Percentiles rank a stretch among this genome's conserved stretches.
Conservation (phyloP, 352 stramenopile genomes). For the Thalassiosira livingstoniorum region DNA sequence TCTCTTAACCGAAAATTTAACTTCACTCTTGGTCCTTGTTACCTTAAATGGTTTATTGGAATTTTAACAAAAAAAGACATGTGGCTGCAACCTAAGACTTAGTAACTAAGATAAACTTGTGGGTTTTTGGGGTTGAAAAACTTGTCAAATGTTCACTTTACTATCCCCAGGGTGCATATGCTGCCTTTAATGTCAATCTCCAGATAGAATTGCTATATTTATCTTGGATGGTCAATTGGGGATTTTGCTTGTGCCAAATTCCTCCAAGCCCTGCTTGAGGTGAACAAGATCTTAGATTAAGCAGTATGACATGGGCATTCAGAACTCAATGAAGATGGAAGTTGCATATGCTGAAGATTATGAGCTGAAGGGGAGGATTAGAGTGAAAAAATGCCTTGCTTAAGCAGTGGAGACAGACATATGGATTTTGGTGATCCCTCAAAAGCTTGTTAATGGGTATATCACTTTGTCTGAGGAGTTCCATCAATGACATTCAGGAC, state of each 20-base stretch:
- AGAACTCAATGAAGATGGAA: conserved; percentile 27
- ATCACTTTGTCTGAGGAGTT: too few relatives aligned
- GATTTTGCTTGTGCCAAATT: conserved; percentile 19
- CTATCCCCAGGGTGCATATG: conserved; percentile 56
- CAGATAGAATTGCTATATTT: conserved; percentile 60
- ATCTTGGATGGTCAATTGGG: conserved; percentile 33
- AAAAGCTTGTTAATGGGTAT: too few relatives aligned
- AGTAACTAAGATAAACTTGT: too few relatives aligned
- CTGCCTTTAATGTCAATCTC: conserved; percentile 38
- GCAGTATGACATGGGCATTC: conserved; percentile 26
- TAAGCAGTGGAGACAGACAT: not conserved
- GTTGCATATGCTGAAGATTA: not conserved
- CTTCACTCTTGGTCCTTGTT: conserved; percentile 15
- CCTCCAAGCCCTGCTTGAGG: conserved; percentile 17
- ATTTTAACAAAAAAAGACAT: not conserved
- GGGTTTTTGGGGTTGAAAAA: conserved; percentile 5
- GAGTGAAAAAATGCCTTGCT: not conserved
- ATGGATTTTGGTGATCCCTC: conserved; percentile 22
- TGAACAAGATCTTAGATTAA: conserved; percentile 13
- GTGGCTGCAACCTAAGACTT: conserved; percentile 26
- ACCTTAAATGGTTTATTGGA: conserved; percentile 42
- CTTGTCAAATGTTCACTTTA: conserved; percentile 1
- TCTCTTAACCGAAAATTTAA: conserved; percentile 9
- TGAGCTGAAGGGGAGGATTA: not conserved
- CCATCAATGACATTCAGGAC: too few relatives aligned